Base-by-base conservation (phyloP, 108 stramenopile genomes). In the Nitzschia sp. region DNA sequence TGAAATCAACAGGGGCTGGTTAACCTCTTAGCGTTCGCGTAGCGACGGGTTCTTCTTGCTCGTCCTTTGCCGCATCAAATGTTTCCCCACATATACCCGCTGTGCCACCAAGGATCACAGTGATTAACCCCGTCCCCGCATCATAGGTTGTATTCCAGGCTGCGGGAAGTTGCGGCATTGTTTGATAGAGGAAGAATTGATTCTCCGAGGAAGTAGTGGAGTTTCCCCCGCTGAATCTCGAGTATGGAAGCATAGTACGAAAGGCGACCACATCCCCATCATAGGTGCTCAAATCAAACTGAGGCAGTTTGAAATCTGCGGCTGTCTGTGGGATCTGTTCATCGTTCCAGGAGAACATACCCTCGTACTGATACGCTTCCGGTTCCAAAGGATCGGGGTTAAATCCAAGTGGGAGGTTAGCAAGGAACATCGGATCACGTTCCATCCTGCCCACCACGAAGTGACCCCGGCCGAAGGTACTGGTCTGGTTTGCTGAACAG, bases 361-460 rank as follows among this genome's bases (percentile, higher is more conserved):
- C 73, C 47, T 75, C 73, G 32, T 66, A 53, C 30, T 60, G 46
- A 53, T 36, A 68, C 1, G 55, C 64, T 68, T 75, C 57, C 22
- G 73, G 73, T 22, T 30, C 34, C 21, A 34, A 17, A 8, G 59
- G 55, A 30, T 75, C 73, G 3, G 66, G 66, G 22, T 35, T n/a
- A 34, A 68, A 75, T 8, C 58, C 41, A n/a, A 55, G n/a, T 16
- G 73, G 73, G 48, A 66, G 58, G 53, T 75, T 75, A 27, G 73
- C 52, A 35, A 66, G 33, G 19, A 66, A 53, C 11, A 23, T 27
- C 3, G 65, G 45, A 45, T 68, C 59, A 25, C 32, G 44, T 25
- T 45, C 66, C 44, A 75, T 60, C 6, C 73, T 29, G 1, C 59
- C 59, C 27, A 75, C 25, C 19, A 57, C 52, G 48, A 75, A 75